Base-by-base conservation (phyloP, 1,139 yeast species). In the Torulaspora globosa region DNA sequence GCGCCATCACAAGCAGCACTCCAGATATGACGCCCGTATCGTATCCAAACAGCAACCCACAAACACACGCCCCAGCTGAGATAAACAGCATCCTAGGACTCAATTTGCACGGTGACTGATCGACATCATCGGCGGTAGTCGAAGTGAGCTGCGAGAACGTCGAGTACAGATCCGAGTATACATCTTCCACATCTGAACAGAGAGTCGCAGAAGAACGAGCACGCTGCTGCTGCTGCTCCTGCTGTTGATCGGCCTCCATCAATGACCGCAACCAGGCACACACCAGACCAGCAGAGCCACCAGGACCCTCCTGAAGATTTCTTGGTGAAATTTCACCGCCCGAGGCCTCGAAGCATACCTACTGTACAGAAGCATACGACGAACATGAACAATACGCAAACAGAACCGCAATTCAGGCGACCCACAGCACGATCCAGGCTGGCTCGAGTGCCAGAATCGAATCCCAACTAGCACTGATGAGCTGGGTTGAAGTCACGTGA, bases 1-100 rank as follows among this genome's bases (percentile, higher is more conserved):
- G 63, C 15, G 64, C 68, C 11, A 73, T 40, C 44, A 70, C 57
- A 14, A 71, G 56, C 35, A 74, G 54, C 12, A 70, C 71, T n/a
- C 73, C 71, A 10, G 73, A 67, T 11, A 70, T 69, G 16, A 72
- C 67, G 2, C 74, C 74, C 1, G 74, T 71, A 44, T 70, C 73
- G 50, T 70, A 71, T 1, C 75, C 75, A 54, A 70, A 70, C 48
- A 70, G 58, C 29, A 70, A 56, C 1, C 74, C 73, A 29, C 73
- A 73, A 18, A 70, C 59, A 2, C 71, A 67, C 5, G 64, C 56
- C 33, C 66, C 68, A 1, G 62, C 51, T 31, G 57, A 52, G 16
- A 57, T 53, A 3, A 53, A 35, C 1, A 48, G 28, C 2, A 58
- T 58, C 33, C 52, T 46, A 14, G 52, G 32, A 7, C 54, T 59